Evolutionary conservation across 441 rosid species (phyloP).

Genomic region (Populus tomentosa): DNA sequence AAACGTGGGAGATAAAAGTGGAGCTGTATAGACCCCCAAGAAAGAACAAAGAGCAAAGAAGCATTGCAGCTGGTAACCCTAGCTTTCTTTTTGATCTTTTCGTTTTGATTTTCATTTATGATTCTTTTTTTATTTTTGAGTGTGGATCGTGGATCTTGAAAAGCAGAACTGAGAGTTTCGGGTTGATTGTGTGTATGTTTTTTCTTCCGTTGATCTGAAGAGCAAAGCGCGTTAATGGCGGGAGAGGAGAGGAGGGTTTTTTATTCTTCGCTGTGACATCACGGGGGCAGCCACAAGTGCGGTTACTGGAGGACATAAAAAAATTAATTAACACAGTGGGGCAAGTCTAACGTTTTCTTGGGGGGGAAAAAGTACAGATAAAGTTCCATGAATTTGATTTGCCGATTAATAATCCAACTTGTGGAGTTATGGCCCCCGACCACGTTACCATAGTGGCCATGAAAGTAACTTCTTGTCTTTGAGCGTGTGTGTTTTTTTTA

Average conservation of each 20-base stretch:
- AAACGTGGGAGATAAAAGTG: slow-evolving; percentile 37
- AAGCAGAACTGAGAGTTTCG: neutral
- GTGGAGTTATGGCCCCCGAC: neutral
- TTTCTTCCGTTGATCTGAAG: neutral
- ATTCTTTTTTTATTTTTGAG: neutral
- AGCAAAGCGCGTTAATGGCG: slow-evolving; percentile 2
- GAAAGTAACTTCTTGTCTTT: neutral
- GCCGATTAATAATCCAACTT: no score
- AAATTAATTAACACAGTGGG: no score
- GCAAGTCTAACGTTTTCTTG: neutral
- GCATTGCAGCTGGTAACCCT: slow-evolving; percentile 38
- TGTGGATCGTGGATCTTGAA: neutral
- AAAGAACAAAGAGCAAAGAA: slow-evolving; percentile 58
- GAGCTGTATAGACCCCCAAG: slow-evolving; percentile 59
- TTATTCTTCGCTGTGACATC: no score
- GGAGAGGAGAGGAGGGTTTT: neutral
- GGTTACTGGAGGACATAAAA: no score
- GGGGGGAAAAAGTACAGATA: neutral
- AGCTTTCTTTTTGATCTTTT: slow-evolving; percentile 51
- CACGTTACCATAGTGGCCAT: neutral
- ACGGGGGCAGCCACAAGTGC: no score
- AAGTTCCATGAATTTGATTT: no score
- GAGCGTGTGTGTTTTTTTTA: no score
- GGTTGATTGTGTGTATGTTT: neutral
- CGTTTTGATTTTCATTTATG: slow-evolving; percentile 40